Percentiles rank a stretch among this genome's conserved stretches.
phyloP scores from a whole-genome alignment of 2,329 filamentous ascomycete species.

The Penicillium sp. region DNA sequence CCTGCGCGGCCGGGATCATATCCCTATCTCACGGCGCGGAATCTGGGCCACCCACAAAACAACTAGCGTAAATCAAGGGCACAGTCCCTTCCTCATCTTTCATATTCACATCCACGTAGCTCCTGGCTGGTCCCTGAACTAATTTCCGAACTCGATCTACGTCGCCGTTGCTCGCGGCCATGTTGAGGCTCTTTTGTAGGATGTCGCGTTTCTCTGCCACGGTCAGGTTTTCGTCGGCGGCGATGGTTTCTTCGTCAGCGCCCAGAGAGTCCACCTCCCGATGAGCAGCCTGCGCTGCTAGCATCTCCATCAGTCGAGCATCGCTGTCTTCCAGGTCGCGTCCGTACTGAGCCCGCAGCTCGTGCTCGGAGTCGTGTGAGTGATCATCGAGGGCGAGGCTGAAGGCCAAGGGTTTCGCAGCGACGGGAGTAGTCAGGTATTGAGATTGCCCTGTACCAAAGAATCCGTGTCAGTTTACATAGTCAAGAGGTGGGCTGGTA shows the following conservation, averaged over 20 bases:
- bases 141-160: slow-evolving; percentile 75
- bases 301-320: slow-evolving; percentile 87
- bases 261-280: slow-evolving; percentile 66
- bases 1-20: background rate
- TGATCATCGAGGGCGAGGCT: slow-evolving; percentile 80
- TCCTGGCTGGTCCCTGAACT: slow-evolving; percentile 68
- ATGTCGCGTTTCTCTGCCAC: slow-evolving; percentile 74
- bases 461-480: slow-evolving; percentile 5
- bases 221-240: slow-evolving; percentile 69
- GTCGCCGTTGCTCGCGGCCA: slow-evolving; percentile 96
- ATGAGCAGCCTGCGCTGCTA: slow-evolving; percentile 88
- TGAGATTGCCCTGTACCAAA: slow-evolving; percentile 76
- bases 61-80: slow-evolving; percentile 96
- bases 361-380: slow-evolving; percentile 63
- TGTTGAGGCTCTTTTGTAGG: slow-evolving; percentile 83
- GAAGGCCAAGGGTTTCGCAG: slow-evolving; percentile 81
- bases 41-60: slow-evolving; percentile 65
- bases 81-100: slow-evolving; percentile 93
- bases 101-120: slow-evolving; percentile 79
- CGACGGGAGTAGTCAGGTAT: slow-evolving; percentile 82
- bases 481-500: background rate
- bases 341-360: slow-evolving; percentile 33
- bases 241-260: slow-evolving; percentile 76
- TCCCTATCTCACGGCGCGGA: background rate
- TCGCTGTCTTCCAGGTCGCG: slow-evolving; percentile 69